Conservation (phyloP, 2,329 filamentous ascomycete genomes). For the Simplicillium sp. region DNA sequence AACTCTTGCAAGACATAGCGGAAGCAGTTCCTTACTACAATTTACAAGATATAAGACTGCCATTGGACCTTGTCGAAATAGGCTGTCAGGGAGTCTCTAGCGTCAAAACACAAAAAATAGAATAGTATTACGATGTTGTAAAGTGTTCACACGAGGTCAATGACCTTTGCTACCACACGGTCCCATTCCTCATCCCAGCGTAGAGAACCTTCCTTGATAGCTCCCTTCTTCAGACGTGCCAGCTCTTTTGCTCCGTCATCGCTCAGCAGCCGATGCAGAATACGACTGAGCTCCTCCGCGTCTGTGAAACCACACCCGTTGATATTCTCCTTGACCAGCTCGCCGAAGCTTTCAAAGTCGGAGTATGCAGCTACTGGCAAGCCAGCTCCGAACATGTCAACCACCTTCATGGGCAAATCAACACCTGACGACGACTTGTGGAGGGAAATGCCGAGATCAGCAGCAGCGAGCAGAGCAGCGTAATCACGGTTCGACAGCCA, state of each 20-base stretch:
- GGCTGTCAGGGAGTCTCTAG: not conserved
- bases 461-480: constrained; percentile 70
- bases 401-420: constrained; percentile 97
- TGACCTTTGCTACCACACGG: constrained; percentile 62
- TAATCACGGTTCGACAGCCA: constrained; percentile 84
- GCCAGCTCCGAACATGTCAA: constrained; percentile 96
- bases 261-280: constrained; percentile 56
- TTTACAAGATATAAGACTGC: too few relatives aligned
- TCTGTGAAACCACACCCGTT: constrained; percentile 83
- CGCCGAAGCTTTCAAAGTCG: constrained; percentile 77
- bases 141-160: constrained; percentile 35
- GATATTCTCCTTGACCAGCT: constrained; percentile 77
- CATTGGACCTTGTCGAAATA: not conserved
- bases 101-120: too few relatives aligned
- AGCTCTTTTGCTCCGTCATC: constrained; percentile 44
- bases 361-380: constrained; percentile 83
- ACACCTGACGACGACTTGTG: constrained; percentile 93
- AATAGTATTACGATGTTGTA: too few relatives aligned
- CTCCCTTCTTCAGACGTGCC: constrained; percentile 54
- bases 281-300: constrained; percentile 51
- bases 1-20: too few relatives aligned
- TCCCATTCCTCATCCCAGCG: constrained; percentile 96
- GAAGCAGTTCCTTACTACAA: too few relatives aligned
- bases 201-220: constrained; percentile 60
- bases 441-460: constrained; percentile 82